These are phyloP conservation scores for Puya raimondii DNA, from an alignment of 176 grass and related monocot species.

Conservation along the genomic window DNA sequence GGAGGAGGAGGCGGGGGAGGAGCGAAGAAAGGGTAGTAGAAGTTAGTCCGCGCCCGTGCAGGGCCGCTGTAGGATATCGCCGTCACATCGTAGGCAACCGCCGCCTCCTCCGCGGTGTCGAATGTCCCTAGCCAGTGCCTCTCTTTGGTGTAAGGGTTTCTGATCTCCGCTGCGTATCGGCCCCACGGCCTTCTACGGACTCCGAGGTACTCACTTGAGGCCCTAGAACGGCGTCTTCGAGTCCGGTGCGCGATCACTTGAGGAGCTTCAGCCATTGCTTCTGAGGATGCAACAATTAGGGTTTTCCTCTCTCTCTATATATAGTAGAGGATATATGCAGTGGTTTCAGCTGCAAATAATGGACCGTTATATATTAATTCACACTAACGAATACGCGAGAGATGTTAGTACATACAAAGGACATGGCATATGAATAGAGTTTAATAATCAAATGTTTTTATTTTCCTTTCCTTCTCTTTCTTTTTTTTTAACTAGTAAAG, in stretches of 20 bases:
- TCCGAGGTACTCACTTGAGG: slow-evolving; percentile 65
- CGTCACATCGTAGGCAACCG: slow-evolving; percentile 57
- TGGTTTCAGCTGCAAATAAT: no score
- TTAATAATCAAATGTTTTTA: no score
- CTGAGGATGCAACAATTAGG: background rate
- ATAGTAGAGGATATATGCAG: background rate
- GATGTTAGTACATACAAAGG: background rate
- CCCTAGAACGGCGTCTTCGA: slow-evolving; percentile 36
- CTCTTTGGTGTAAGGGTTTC: slow-evolving; percentile 72
- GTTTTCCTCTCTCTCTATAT: slow-evolving; percentile 15
- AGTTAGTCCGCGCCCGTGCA: slow-evolving; percentile 47
- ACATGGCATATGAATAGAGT: no score
- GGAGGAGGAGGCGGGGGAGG: slow-evolving; percentile 1
- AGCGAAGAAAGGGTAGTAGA: slow-evolving; percentile 33
- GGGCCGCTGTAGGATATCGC: slow-evolving; percentile 51
- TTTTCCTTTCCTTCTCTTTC: no score
- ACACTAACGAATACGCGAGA: background rate
- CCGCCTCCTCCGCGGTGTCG: slow-evolving; percentile 59
- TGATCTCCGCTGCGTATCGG: slow-evolving; percentile 55
- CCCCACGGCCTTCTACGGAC: slow-evolving; percentile 66
- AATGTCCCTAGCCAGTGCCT: slow-evolving; percentile 71
- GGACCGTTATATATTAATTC: no score
- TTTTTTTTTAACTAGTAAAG: no score
- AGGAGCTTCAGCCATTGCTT: slow-evolving; percentile 24
- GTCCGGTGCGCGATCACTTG: slow-evolving; percentile 23